Evolutionary conservation across 768 basidiomycete genomes (phyloP).

Genomic region (Kwoniella newhampshirensis): DNA sequence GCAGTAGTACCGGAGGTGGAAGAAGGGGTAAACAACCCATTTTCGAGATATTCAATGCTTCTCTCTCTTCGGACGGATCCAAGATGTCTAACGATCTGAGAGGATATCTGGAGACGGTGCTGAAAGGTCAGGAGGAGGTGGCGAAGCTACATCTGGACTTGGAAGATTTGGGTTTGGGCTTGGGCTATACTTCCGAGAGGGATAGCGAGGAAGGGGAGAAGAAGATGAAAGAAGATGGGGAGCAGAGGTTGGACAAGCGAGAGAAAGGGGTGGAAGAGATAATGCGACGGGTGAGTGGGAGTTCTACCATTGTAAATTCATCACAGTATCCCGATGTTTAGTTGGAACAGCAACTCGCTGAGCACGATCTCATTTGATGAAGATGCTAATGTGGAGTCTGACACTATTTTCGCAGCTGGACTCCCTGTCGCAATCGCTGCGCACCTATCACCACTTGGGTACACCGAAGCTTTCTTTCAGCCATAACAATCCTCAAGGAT

Average conservation of each 20-base stretch:
- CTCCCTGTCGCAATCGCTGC: constrained; percentile 31
- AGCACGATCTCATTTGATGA: no score
- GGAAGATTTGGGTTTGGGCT: constrained; percentile 21
- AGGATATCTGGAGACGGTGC: constrained; percentile 38
- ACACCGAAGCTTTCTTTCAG: constrained; percentile 43
- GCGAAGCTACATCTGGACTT: constrained; percentile 40
- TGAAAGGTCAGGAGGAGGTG: constrained; percentile 44
- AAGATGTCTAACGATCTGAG: constrained; percentile 35
- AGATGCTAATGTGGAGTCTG: no score
- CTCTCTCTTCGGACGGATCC: constrained; percentile 23
- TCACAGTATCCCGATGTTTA: no score
- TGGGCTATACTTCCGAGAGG: no score
- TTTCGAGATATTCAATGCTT: constrained; percentile 44
- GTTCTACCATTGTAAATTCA: background rate
- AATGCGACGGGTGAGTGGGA: constrained; percentile 38
- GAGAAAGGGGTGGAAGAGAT: constrained; percentile 46
- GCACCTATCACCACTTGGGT: constrained; percentile 43
- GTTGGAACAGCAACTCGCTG: no score
- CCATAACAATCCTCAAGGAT: constrained; percentile 3
- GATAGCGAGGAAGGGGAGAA: background rate
- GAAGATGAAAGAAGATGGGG: constrained; percentile 1
- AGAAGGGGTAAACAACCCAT: constrained; percentile 26
- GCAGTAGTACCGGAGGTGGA: background rate
- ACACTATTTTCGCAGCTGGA: constrained; percentile 30
- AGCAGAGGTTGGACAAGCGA: constrained; percentile 14